A percentile compares a stretch with the other conserved stretches of the same genome.
These are phyloP conservation scores for Sordariomycetes sp. DNA, from an alignment of 2,329 filamentous ascomycete species.

Conservation along the genomic window DNA sequence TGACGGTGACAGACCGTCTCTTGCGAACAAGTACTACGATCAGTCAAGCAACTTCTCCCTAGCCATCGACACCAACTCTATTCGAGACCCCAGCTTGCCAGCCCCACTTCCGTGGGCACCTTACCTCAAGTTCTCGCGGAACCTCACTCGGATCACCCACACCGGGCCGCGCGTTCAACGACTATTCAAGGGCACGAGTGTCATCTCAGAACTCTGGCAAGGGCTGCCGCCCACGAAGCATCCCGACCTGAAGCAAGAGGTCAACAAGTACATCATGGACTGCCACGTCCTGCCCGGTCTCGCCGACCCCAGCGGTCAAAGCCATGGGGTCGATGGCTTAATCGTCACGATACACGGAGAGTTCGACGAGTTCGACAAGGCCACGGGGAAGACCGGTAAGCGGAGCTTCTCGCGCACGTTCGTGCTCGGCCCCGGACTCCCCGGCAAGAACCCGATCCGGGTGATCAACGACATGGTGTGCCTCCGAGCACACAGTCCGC, in stretches of 20 bases:
- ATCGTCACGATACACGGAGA: conserved; percentile 72
- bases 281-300: conserved; percentile 63
- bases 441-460: conserved; percentile 49
- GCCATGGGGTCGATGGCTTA: conserved; percentile 61
- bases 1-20: conserved; percentile 51
- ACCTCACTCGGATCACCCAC: conserved; percentile 57
- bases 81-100: conserved; percentile 28
- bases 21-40: conserved; percentile 63
- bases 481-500: conserved; percentile 49
- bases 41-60: conserved; percentile 62
- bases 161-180: conserved; percentile 48
- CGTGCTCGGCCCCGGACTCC: conserved; percentile 60
- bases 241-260: conserved; percentile 52
- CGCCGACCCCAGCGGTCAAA: conserved; percentile 53
- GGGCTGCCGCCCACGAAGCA: conserved; percentile 61
- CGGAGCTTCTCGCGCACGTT: conserved; percentile 77
- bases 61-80: conserved; percentile 47
- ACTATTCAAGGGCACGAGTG: conserved; percentile 47
- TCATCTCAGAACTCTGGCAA: conserved; percentile 57
- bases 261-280: conserved; percentile 70
- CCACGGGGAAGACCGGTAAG: conserved; percentile 41
- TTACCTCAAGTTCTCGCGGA: conserved; percentile 69
- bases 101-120: conserved; percentile 49
- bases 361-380: conserved; percentile 59
- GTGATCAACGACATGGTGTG: conserved; percentile 71